Evolutionary conservation across 2,329 filamentous ascomycete species (phyloP), one percentile per base, ranked within the genome.

Genomic region (Penicillium sp.): DNA sequence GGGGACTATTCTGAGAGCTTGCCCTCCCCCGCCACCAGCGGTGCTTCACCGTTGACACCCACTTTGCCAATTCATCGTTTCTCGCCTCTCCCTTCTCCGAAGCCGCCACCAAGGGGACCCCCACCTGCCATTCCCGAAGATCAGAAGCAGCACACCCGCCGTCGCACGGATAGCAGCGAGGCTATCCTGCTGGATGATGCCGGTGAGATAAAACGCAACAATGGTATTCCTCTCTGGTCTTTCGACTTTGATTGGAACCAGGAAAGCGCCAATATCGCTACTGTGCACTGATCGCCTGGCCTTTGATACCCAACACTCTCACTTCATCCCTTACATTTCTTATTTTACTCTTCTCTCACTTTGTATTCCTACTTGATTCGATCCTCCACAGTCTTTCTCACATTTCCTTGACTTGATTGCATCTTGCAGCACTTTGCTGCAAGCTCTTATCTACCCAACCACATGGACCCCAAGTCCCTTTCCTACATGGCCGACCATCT

Each of bases 171-270:
- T 53, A 72, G 70, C 54, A 72, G 69, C 49, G 71, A 74, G 58
- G 72, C 72, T 49, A 74, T 77, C 42, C 67, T 70, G 43, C 61
- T 72, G 39, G 70, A 69, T 44, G 63, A 70, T 21, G 67, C 69
- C 2, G 71, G 73, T 4, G 74, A 75, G 28, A 75, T 77, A 54
- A 74, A 70, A 38, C 79, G 81, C 74, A 79, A 82, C 44, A 59
- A 77, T 10, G 74, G 74, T 5, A 71, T 75, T 47, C 69, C 70
- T 5, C 59, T 71, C 24, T 73, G 71, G 71, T 54, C 58, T 6
- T 59, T 60, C 26, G 60, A 68, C 40, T 55, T 67, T 49, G 60
- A 68, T 38, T 64, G 69, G 67, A 61, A 67, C 65, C 53, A 75
- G 72, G 70, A 79, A 24, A 54, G 54, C 34, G 56, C 56, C 29